Base-by-base conservation (phyloP, 1,139 yeast species). In the Yamadazyma dushanensis region DNA sequence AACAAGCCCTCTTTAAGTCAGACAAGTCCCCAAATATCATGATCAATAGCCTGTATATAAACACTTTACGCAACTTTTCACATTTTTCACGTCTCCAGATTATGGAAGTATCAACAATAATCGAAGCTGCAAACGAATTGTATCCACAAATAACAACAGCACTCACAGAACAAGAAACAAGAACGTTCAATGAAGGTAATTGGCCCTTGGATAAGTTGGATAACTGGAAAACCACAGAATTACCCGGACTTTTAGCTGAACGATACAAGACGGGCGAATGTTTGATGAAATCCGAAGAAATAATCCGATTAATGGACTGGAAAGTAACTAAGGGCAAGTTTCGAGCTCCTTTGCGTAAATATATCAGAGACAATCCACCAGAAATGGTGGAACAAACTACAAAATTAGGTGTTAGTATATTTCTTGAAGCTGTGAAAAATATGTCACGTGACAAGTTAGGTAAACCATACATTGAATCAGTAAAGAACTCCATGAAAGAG, bases 261-360 rank as follows among this genome's bases (percentile, higher is more conserved):
- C 39, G 69, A 43, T 49, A 45, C 37, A 37, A 49, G 5, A 38
- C 53, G n/a, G 44, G 47, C 5, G 29, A 38, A 8, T 39, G 59
- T 6, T 63, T 64, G 59, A 37, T 73, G 8, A 58, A 60, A 9
- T 61, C 61, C 37, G 56, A 56, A 1, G 78, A 73, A 43, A 56
- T 72, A 46, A 50, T 49, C 3, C 50, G 63, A 21, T 44, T 73
- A 21, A 61, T 73, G 72, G 77, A 72, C 39, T 73, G 77, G 77
- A 73, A 73, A 38, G 57, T 73, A 29, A 68, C 73, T 17, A 65
- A 65, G 41, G 79, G 78, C 0, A 70, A 67, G 36, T 73, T 66
- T 42, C 50, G 79, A 17, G 73, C 77, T 2, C 59, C 62, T 2
- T 54, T 73, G 7, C 68, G 68, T n/a, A 67, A 66, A 37, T 50